These are phyloP conservation scores for Glebionis coronaria DNA, from an alignment of 129 eudicot genomes.

Conservation along the genomic window DNA sequence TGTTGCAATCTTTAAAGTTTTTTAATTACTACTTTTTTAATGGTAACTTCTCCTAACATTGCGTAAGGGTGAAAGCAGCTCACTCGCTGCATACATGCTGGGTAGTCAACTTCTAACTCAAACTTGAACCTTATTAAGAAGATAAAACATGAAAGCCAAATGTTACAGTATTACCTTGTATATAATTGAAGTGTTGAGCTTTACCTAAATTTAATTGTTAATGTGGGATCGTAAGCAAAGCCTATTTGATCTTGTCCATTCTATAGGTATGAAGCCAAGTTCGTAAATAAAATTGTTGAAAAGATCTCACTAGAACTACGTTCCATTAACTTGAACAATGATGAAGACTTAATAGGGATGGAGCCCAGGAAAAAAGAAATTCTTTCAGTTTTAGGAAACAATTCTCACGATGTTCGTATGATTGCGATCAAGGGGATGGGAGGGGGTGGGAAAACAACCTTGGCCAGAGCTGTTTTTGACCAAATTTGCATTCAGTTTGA, in stretches of 20 bases:
- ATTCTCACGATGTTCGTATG: not conserved
- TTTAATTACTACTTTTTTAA: no score
- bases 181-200: not conserved
- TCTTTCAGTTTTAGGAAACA: not conserved
- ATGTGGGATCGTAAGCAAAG: not conserved
- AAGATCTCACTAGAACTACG: not conserved
- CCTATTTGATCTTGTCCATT: not conserved
- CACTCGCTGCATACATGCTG: not conserved
- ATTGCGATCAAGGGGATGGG: constrained; percentile 20
- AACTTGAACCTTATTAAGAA: not conserved
- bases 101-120: not conserved
- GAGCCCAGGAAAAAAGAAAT: not conserved
- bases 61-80: no score
- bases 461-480: constrained; percentile 8
- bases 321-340: not conserved
- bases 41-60: no score
- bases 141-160: not conserved
- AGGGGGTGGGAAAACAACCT: constrained; percentile 6
- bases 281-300: constrained; percentile 8
- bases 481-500: not conserved
- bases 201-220: not conserved
- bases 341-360: constrained; percentile 1
- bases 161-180: not conserved
- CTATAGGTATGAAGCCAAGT: constrained; percentile 13
- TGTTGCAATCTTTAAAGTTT: not conserved